Evolutionary conservation across 768 basidiomycete species (phyloP).

Genomic region (Omphalotus guepiniiformis): DNA sequence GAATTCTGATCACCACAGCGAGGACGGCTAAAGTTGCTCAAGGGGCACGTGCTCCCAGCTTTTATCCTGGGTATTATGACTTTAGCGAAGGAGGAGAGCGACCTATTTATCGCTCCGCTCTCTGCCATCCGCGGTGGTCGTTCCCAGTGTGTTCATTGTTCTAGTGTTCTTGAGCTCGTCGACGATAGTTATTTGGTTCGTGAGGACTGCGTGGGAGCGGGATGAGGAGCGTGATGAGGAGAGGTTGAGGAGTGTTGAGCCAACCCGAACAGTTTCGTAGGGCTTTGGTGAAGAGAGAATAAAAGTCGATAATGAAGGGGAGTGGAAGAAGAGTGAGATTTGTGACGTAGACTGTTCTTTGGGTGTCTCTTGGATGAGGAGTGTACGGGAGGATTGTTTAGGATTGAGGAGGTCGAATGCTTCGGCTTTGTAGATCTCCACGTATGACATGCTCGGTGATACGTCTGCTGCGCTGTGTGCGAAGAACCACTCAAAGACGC

Average conservation of each 20-base stretch:
- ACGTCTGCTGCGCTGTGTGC: neutral
- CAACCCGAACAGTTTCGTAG: constrained; percentile 76
- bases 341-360: constrained; percentile 42
- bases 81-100: constrained; percentile 80
- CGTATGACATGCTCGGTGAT: constrained; percentile 47
- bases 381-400: constrained; percentile 42
- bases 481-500: constrained; percentile 51
- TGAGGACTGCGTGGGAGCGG: constrained; percentile 84
- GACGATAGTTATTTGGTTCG: constrained; percentile 59
- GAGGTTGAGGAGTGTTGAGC: constrained; percentile 81
- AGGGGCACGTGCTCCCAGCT: too few species aligned
- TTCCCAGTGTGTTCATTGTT: constrained; percentile 75
- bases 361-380: constrained; percentile 38
- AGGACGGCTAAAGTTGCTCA: too few species aligned
- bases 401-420: constrained; percentile 82
- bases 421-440: constrained; percentile 92
- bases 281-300: constrained; percentile 49
- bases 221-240: constrained; percentile 81
- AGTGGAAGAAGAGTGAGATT: constrained; percentile 42
- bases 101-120: constrained; percentile 87
- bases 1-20: too few species aligned
- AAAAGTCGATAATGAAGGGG: constrained; percentile 39
- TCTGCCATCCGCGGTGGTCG: constrained; percentile 86
- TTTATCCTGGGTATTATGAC: too few species aligned
- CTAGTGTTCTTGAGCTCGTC: constrained; percentile 39